Evolutionary conservation across 2,329 filamentous ascomycete species (phyloP), one percentile per base, ranked within the genome.

Genomic region (Paraconiothyrium brasiliense): DNA sequence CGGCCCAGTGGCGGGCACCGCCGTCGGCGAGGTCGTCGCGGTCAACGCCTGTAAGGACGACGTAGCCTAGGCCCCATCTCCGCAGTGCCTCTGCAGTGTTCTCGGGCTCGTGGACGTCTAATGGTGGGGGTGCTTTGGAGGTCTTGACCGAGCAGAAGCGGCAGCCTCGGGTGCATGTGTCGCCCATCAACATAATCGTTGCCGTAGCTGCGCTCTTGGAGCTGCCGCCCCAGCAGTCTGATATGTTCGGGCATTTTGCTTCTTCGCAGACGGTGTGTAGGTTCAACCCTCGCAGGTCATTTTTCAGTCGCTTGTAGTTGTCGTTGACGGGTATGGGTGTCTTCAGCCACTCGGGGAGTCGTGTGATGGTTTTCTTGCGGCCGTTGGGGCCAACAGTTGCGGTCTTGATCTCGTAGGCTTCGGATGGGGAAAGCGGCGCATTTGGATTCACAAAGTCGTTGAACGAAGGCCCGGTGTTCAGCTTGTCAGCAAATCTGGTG

Each of bases 151-250:
- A 93, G 85, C 95, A 99, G 84, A 99, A 99, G 57, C 95, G 89
- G 81, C 95, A 99, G 20, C 94, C 95, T 62, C 95, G 87, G 20
- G 95, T 99, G 81, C 95, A 99, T 9, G 94, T 98, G 79, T 99
- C 95, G 67, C 95, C 95, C 94, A 98, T 98, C 51, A 99, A 84
- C 95, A 99, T 99, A 80, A 99, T 98, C 11, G 95, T 99, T 2
- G 95, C 95, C 35, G 95, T 99, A 4, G 95, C 95, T 30, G 93
- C 90, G 67, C 89, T 90, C 83, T 97, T 97, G 78, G 91, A 88
- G 75, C 85, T 89, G 37, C 95, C 95, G 64, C 95, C 95, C 95
- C 95, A 99, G 84, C 95, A 99, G 78, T 98, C 94, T 66, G 91
- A 93, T 63, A 99, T 97, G 80, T 99, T 99, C 63, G 95, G 95